Conservation (phyloP, 192 early-diverging fungal genomes). For the Diversispora eburnea region DNA sequence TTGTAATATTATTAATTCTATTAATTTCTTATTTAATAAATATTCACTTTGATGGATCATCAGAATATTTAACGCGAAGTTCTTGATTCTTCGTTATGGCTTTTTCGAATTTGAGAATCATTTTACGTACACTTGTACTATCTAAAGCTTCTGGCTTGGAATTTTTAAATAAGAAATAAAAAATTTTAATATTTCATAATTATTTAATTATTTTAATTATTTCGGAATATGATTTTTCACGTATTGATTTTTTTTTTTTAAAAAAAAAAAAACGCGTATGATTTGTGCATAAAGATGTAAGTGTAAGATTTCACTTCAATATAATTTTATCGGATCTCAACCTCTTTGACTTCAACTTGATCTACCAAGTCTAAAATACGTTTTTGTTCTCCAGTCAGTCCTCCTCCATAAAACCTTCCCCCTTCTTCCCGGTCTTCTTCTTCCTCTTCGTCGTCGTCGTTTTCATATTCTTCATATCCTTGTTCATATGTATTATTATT, state of each 20-base stretch:
- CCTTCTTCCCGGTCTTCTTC: constrained; percentile 66
- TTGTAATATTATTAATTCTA: too few species aligned
- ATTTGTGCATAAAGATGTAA: not conserved
- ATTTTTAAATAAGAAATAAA: not conserved
- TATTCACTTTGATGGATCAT: constrained; percentile 59
- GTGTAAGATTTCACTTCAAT: not conserved
- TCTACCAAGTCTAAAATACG: constrained; percentile 81
- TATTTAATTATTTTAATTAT: too few species aligned
- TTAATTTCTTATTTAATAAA: not conserved
- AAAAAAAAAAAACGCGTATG: not conserved
- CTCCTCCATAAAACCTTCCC: constrained; percentile 81
- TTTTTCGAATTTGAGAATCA: constrained; percentile 81
- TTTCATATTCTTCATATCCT: constrained; percentile 19
- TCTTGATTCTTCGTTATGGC: constrained; percentile 85
- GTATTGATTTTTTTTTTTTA: not conserved
- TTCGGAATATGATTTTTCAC: too few species aligned
- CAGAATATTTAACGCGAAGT: constrained; percentile 72
- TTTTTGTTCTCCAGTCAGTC: constrained; percentile 73
- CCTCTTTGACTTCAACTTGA: constrained; percentile 70
- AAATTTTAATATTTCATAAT: not conserved
- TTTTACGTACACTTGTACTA: constrained; percentile 60
- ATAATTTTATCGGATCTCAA: constrained; percentile 30
- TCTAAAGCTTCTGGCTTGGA: constrained; percentile 52
- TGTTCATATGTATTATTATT: constrained; percentile 15
- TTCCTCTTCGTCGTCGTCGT: constrained; percentile 69